These are phyloP conservation scores for Metarhizium rileyi DNA, from an alignment of 2,329 filamentous ascomycete species.

Conservation along the genomic window DNA sequence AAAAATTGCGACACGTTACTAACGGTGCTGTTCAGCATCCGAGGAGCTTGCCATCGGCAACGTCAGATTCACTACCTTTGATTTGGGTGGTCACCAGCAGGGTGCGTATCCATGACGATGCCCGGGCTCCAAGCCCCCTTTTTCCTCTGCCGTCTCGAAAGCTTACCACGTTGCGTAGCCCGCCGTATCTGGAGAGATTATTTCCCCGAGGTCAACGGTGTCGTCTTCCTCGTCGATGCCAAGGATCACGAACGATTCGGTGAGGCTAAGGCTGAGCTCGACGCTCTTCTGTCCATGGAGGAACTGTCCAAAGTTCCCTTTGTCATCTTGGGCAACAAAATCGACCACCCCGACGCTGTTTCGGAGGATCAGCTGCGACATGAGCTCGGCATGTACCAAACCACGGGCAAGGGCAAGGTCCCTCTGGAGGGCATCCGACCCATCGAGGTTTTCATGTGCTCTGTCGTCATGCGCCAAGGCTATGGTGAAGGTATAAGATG, in stretches of 20 bases:
- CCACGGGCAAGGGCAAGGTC: slow-evolving; percentile 91
- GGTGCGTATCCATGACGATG: slow-evolving; percentile 35
- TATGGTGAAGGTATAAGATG: slow-evolving; percentile 88
- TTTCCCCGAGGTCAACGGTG: slow-evolving; percentile 91
- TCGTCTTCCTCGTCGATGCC: slow-evolving; percentile 95
- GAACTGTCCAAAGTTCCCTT: slow-evolving; percentile 93
- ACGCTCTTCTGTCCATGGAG: slow-evolving; percentile 93
- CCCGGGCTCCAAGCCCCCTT: not conserved
- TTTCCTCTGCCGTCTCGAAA: slow-evolving; percentile 93
- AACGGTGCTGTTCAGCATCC: slow-evolving; percentile 47
- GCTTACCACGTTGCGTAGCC: slow-evolving; percentile 63
- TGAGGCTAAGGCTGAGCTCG: slow-evolving; percentile 94
- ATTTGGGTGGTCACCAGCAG: slow-evolving; percentile 89
- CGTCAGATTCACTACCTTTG: slow-evolving; percentile 90
- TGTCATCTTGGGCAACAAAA: slow-evolving; percentile 96
- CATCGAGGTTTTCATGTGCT: slow-evolving; percentile 99
- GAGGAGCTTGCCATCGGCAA: slow-evolving; percentile 90
- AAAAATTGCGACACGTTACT: not conserved
- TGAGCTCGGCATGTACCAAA: slow-evolving; percentile 89
- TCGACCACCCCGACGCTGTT: slow-evolving; percentile 92
- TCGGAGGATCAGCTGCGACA: slow-evolving; percentile 92
- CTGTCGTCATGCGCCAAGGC: slow-evolving; percentile 94
- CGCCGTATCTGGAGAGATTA: slow-evolving; percentile 95
- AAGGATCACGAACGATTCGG: slow-evolving; percentile 92
- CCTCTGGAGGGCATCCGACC: slow-evolving; percentile 85